A percentile compares a stretch with the other conserved stretches of the same genome.
Conservation (phyloP, 495 filamentous ascomycete genomes). For the Penicillium coffeae region DNA sequence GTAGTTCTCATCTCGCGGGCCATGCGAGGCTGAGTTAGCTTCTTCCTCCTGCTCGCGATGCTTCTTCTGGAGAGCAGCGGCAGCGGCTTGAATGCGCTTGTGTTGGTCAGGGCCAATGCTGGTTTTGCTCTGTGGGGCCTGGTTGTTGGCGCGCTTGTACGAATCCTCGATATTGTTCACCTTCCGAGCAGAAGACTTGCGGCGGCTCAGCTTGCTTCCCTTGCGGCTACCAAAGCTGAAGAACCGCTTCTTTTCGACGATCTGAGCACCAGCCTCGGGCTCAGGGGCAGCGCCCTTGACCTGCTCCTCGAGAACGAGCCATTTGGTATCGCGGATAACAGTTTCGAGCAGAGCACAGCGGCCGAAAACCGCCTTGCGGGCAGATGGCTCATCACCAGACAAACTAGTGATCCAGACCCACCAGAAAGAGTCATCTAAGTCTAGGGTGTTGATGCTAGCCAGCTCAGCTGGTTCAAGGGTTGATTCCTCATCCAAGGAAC, state of each 20-base stretch:
- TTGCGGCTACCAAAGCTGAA: slow-evolving; percentile 78
- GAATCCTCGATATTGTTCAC: slow-evolving; percentile 46
- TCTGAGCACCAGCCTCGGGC: slow-evolving; percentile 77
- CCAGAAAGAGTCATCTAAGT: slow-evolving; percentile 96
- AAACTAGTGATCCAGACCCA: slow-evolving; percentile 99
- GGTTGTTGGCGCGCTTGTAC: slow-evolving; percentile 44
- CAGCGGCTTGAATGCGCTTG: slow-evolving; percentile 85
- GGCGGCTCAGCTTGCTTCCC: slow-evolving; percentile 54
- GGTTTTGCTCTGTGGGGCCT: slow-evolving; percentile 66
- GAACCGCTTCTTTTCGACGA: slow-evolving; percentile 89
- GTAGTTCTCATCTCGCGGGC: slow-evolving; percentile 16
- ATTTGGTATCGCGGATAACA: slow-evolving; percentile 70
- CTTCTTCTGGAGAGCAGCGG: slow-evolving; percentile 70
- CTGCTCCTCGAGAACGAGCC: slow-evolving; percentile 95
- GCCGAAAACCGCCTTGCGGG: slow-evolving; percentile 89
- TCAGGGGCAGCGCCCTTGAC: slow-evolving; percentile 88
- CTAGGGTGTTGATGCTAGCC: slow-evolving; percentile 80
- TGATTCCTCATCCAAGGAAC: slow-evolving; percentile 57
- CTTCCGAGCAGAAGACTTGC: slow-evolving; percentile 63
- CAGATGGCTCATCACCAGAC: slow-evolving; percentile 78
- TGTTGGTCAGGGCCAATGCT: slow-evolving; percentile 91
- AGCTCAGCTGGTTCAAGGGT: slow-evolving; percentile 87
- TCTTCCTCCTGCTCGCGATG: slow-evolving; percentile 56
- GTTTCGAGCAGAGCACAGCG: slow-evolving; percentile 92
- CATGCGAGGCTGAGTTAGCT: slow-evolving; percentile 12